Evolutionary conservation across 768 basidiomycete genomes (phyloP).

Genomic region (Psilocybe cubensis): DNA sequence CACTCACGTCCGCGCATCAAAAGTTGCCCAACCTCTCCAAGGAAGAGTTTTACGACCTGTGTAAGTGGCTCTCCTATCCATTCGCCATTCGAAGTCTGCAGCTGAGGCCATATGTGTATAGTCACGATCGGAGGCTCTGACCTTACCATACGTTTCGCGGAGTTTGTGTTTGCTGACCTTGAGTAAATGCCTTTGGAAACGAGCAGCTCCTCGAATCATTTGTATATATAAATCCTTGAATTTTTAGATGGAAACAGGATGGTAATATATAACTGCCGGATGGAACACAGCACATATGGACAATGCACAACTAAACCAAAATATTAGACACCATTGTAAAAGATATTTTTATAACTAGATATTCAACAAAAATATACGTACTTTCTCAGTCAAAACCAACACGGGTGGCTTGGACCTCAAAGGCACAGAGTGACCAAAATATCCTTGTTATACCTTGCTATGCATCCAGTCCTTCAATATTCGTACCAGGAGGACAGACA

Average conservation of each 20-base stretch:
- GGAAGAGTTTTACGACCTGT: constrained; percentile 41
- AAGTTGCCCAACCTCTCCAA: constrained; percentile 38
- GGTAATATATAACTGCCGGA: not conserved
- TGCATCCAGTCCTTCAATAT: constrained; percentile 23
- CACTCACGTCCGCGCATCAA: constrained; percentile 28
- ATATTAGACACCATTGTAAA: not conserved
- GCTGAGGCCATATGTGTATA: constrained; percentile 10
- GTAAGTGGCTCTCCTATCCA: constrained; percentile 27
- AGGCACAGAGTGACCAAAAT: too few species aligned
- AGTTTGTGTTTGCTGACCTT: constrained; percentile 24
- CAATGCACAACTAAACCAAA: not conserved
- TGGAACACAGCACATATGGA: not conserved
- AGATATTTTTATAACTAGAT: not conserved
- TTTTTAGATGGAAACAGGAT: not conserved
- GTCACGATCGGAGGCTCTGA: constrained; percentile 39
- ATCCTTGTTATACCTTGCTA: not conserved
- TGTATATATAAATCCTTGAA: not conserved
- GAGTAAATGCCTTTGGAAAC: not conserved
- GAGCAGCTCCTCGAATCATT: not conserved
- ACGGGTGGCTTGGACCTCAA: too few species aligned
- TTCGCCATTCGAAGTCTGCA: not conserved
- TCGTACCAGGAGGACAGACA: constrained; percentile 26
- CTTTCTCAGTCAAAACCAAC: not conserved
- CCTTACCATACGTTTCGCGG: constrained; percentile 38
- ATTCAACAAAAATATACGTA: not conserved